Evolutionary conservation across 169 alveolate genomes (phyloP).

Genomic region (Plasmodium cynomolgi): DNA sequence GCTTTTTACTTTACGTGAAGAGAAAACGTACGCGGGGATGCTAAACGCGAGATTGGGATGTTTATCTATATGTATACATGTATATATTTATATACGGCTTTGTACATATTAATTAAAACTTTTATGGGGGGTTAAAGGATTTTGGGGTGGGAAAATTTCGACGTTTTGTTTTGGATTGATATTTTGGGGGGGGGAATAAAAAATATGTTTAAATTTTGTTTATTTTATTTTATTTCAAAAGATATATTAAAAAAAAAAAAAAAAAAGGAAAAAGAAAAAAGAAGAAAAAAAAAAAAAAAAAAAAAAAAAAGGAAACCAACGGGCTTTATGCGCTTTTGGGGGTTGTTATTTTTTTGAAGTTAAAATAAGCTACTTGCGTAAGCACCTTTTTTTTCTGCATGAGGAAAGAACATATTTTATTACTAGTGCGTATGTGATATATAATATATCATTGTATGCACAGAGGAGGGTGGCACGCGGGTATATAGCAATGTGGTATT

Average conservation of each 20-base stretch:
- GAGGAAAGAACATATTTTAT: too few species aligned
- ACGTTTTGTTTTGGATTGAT: slow-evolving; percentile 5
- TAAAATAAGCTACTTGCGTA: background rate
- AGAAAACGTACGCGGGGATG: background rate
- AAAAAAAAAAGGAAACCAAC: background rate
- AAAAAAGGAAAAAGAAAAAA: background rate
- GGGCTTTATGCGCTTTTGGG: slow-evolving; percentile 6
- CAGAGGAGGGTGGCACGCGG: background rate
- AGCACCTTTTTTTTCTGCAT: background rate
- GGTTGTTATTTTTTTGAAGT: background rate
- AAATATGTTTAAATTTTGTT: background rate
- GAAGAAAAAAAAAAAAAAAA: background rate
- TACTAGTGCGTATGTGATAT: background rate
- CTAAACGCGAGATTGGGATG: background rate
- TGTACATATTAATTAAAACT: background rate
- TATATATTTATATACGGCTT: background rate
- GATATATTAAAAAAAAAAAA: background rate
- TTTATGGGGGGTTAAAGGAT: background rate
- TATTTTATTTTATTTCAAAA: background rate
- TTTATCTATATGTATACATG: background rate
- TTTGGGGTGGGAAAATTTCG: background rate
- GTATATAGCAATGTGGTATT: background rate
- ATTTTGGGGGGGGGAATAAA: background rate
- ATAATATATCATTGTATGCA: background rate
- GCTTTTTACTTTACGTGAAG: background rate